phyloP scores from a whole-genome alignment of 164 flowering plant species.

The Magnolia kwangsiensis region DNA sequence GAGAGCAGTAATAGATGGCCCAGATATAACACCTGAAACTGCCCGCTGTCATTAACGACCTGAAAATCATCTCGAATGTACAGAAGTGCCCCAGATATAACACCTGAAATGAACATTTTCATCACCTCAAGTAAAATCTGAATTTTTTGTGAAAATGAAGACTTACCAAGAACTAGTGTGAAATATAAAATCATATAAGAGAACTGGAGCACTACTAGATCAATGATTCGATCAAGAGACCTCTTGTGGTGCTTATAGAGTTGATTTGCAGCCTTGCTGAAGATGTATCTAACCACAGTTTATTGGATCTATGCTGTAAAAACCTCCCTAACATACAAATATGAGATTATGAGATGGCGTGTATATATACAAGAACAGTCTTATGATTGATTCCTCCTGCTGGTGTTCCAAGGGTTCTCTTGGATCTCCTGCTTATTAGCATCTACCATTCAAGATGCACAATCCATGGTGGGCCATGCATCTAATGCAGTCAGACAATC shows the following conservation, averaged over 20 bases:
- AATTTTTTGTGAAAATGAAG: no score
- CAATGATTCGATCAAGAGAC: neutral
- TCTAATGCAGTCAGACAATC: no score
- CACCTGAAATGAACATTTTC: constrained; percentile 52
- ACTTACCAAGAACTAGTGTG: neutral
- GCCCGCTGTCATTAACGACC: constrained; percentile 58
- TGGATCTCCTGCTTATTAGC: no score
- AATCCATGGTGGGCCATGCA: no score
- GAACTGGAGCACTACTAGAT: neutral
- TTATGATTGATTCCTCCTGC: no score
- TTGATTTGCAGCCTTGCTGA: neutral
- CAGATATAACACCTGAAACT: constrained; percentile 94
- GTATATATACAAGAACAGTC: neutral
- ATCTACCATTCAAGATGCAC: no score
- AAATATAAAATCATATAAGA: neutral
- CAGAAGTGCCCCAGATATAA: constrained; percentile 92
- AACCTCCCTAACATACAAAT: no score
- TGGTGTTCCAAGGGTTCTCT: no score
- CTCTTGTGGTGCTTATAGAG: neutral
- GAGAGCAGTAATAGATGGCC: no score
- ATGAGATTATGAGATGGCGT: no score
- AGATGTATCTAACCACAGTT: neutral
- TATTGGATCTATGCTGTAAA: neutral
- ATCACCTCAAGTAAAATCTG: neutral
- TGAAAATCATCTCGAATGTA: constrained; percentile 92